phyloP scores from a whole-genome alignment of 2,329 filamentous ascomycete species.

The Monosporascus sp. region DNA sequence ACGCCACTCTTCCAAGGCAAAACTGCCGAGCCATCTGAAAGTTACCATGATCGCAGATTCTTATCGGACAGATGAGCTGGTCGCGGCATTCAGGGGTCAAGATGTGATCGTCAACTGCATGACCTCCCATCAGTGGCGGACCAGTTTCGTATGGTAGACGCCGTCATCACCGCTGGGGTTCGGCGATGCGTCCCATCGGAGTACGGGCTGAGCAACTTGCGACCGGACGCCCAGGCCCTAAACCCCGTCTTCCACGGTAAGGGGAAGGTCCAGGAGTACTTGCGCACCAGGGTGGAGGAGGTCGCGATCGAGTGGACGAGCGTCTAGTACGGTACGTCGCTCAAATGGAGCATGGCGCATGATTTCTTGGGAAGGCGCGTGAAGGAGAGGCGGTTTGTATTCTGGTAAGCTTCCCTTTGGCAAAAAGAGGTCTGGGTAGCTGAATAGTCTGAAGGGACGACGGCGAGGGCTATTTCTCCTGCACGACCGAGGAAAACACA shows the following conservation, averaged over 20 bases:
- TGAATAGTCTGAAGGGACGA: constrained; percentile 15
- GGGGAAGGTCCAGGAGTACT: constrained; percentile 22
- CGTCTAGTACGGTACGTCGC: constrained; percentile 24
- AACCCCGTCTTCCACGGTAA: constrained; percentile 22
- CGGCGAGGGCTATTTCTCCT: constrained; percentile 28
- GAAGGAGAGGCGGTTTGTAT: constrained; percentile 14
- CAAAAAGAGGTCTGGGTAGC: too few species aligned
- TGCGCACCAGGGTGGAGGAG: constrained; percentile 17
- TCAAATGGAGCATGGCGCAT: constrained; percentile 21
- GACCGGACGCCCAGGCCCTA: constrained; percentile 19
- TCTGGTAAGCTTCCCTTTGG: constrained; percentile 10
- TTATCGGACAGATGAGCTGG: constrained; percentile 20
- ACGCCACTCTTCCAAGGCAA: constrained; percentile 21
- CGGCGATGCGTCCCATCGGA: constrained; percentile 51
- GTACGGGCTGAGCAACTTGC: constrained; percentile 35
- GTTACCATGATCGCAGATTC: constrained; percentile 21
- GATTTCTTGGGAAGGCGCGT: constrained; percentile 23
- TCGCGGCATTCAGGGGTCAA: constrained; percentile 18
- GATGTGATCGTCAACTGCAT: constrained; percentile 39
- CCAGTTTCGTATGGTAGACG: constrained; percentile 49
- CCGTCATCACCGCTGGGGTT: constrained; percentile 49
- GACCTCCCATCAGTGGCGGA: constrained; percentile 24
- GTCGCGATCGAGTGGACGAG: constrained; percentile 26
- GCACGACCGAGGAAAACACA: constrained; percentile 30
- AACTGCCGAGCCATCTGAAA: constrained; percentile 11